A percentile compares a stretch with the other conserved stretches of the same genome.
Conservation (phyloP, 1,139 yeast genomes). For the Eremothecium gossypii region DNA sequence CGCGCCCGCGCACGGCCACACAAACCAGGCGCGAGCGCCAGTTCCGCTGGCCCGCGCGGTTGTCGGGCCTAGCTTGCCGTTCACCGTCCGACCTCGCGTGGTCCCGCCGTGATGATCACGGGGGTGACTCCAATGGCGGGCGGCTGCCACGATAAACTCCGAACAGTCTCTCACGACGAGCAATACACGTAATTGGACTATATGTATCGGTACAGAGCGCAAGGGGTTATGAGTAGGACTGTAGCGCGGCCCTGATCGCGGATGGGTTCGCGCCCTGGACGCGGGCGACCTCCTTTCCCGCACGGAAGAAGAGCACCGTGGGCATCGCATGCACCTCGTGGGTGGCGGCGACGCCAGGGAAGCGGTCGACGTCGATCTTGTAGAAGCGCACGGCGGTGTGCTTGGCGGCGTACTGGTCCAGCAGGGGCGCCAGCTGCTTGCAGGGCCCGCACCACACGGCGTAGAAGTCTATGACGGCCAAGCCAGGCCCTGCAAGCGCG, state of each 20-base stretch:
- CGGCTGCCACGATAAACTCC: too few species aligned
- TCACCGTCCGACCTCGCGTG: too few species aligned
- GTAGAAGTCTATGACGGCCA: constrained; percentile 79
- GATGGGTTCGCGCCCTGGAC: constrained; percentile 84
- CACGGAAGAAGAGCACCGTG: constrained; percentile 70
- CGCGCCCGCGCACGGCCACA: too few species aligned
- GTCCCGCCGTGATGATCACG: too few species aligned
- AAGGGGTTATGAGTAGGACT: neutral
- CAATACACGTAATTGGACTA: too few species aligned
- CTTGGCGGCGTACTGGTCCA: constrained; percentile 62
- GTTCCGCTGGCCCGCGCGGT: too few species aligned
- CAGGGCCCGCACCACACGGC: constrained; percentile 99
- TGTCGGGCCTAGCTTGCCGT: too few species aligned
- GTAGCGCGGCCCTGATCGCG: constrained; percentile 64
- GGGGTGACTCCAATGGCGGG: neutral
- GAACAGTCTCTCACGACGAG: too few species aligned
- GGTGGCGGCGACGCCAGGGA: constrained; percentile 62
- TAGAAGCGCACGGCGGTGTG: constrained; percentile 56
- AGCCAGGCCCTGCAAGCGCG: constrained; percentile 1
- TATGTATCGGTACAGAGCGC: too few species aligned
- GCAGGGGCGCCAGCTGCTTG: constrained; percentile 86
- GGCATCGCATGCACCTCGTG: constrained; percentile 84
- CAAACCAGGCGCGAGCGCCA: too few species aligned
- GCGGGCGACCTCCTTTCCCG: constrained; percentile 60
- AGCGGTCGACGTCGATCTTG: constrained; percentile 80